Evolutionary conservation across 441 rosid species (phyloP).

Genomic region (Geranium incanum): DNA sequence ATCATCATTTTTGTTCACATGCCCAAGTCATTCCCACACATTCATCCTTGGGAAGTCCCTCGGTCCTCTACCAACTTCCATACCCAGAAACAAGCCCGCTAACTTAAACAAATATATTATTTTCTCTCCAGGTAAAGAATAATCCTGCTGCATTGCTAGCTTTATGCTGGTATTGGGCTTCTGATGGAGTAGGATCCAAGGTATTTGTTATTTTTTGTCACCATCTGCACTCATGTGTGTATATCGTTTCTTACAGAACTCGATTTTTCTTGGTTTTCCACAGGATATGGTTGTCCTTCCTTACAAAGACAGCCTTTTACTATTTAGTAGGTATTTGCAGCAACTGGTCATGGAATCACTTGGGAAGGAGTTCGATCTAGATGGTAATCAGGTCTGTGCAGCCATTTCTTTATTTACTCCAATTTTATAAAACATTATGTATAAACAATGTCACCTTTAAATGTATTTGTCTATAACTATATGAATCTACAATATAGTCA

Average conservation of each 20-base stretch:
- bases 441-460: background rate
- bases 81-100: background rate
- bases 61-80: background rate
- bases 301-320: constrained; percentile 87
- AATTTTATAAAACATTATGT: background rate
- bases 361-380: constrained; percentile 95
- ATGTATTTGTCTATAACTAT: background rate
- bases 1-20: background rate
- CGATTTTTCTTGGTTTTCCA: constrained; percentile 20
- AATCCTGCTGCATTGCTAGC: constrained; percentile 87
- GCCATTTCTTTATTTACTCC: background rate
- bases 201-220: constrained; percentile 29
- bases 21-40: background rate
- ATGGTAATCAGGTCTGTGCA: constrained; percentile 72
- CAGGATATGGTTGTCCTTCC: constrained; percentile 99
- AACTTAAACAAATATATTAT: background rate
- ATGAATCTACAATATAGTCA: background rate
- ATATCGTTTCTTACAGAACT: constrained; percentile 14
- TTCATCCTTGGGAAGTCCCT: background rate
- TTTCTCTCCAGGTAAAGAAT: constrained; percentile 49
- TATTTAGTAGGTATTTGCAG: constrained; percentile 89
- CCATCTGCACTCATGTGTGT: constrained; percentile 10
- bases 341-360: constrained; percentile 98
- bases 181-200: constrained; percentile 90
- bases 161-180: constrained; percentile 91